Evolutionary conservation across 352 stramenopile species (phyloP), one percentile per base, ranked within the genome.

Genomic region (Pythium diclinum): DNA sequence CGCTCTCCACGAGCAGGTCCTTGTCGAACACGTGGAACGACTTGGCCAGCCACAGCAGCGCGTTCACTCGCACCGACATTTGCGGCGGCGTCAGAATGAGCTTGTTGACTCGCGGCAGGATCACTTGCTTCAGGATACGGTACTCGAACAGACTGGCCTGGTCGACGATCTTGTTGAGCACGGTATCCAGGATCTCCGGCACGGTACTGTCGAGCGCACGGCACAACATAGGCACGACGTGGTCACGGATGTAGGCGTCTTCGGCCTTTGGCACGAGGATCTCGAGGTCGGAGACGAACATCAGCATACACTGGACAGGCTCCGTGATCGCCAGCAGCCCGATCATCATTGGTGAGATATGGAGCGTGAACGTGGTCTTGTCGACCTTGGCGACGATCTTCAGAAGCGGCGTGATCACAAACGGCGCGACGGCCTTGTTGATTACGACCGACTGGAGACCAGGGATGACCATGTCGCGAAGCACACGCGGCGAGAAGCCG

Each of bases 11-110:
- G 21, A 95, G 66, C 56, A 94, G 47, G 59, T 93, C 85, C 63
- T 95, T 95, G 68, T 95, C 87, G 63, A 95, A 95, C 23, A 95
- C 83, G 60, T 95, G 83, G 69, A 94, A 94, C 14, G 82, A 93
- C 70, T 95, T 95, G 38, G 85, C 85, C 14, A 95, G 67, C 85
- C 87, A 94, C 3, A 95, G 71, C 60, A 95, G 62, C 28, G 87
- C 85, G 60, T 95, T 95, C 65, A 95, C 88, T 34, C 87, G 78
- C 59, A 95, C 87, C 0, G 85, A 92, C 57, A 87, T 81, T 69
- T 94, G 85, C 30, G 87, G 85, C 46, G 87, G 85, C 48, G 83
- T 73, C 19, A 95, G 58, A 60, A 95, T 95, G n/a, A 95, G 73
- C 52, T 92, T 91, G 71, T 92, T 93, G 42, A 95, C 87, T 9